A percentile compares a stretch with the other conserved stretches of the same genome.
Conservation (phyloP, 1,284 basidiomycete genomes). For the Ustilago loliicola region DNA sequence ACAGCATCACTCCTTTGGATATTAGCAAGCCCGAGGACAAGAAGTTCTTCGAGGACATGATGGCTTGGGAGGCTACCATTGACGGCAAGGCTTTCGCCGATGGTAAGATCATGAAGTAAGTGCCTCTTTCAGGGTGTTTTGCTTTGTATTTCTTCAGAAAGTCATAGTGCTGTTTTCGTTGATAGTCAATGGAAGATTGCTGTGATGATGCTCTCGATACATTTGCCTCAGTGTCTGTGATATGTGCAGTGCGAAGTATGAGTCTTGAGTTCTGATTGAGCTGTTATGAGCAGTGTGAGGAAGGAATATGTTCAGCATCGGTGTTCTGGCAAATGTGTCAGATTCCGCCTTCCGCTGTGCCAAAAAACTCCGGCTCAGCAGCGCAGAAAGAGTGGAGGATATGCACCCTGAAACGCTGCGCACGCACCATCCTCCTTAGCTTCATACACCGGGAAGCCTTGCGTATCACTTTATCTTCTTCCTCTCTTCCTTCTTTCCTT, state of each 20-base stretch:
- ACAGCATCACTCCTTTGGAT: constrained; percentile 78
- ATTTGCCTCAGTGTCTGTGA: neutral
- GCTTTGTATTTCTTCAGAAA: neutral
- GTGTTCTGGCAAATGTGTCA: neutral
- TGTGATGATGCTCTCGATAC: neutral
- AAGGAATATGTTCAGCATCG: neutral
- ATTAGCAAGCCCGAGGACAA: constrained; percentile 66
- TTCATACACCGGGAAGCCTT: neutral
- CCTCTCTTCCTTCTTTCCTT: neutral
- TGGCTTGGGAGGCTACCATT: constrained; percentile 67
- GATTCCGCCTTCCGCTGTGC: neutral
- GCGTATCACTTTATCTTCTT: neutral
- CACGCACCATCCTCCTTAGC: neutral
- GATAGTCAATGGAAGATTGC: neutral
- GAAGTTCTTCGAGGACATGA: constrained; percentile 71
- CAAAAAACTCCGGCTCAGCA: neutral
- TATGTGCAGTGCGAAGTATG: neutral
- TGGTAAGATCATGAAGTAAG: constrained; percentile 69
- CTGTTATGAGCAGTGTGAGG: neutral
- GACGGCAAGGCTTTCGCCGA: constrained; percentile 64
- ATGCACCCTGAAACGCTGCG: neutral
- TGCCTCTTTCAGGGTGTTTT: neutral
- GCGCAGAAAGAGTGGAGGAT: neutral
- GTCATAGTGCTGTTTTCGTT: neutral
- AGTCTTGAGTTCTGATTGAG: neutral